Evolutionary conservation across 441 rosid species (phyloP).

Genomic region (Corymbia citriodora): DNA sequence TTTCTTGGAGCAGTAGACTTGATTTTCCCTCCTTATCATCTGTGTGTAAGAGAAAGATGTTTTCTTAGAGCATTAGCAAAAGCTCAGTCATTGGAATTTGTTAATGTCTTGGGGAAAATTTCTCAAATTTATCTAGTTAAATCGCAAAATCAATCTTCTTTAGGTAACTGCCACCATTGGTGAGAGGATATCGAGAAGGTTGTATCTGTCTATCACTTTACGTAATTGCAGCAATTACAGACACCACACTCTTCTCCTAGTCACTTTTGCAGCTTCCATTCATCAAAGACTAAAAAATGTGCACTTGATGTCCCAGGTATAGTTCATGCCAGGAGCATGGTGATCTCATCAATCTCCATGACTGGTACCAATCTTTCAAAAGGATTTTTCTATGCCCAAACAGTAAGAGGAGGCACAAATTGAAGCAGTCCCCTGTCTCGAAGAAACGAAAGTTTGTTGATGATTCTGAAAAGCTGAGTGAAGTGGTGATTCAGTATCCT

Average conservation of each 20-base stretch:
- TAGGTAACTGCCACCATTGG: neutral
- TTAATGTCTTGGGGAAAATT: neutral
- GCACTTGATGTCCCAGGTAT: constrained; percentile 43
- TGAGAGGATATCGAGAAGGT: neutral
- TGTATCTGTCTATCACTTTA: neutral
- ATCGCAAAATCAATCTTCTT: neutral
- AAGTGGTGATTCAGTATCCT: constrained; percentile 89
- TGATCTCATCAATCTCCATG: constrained; percentile 82
- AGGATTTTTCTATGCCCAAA: constrained; percentile 29
- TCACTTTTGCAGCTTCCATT: neutral
- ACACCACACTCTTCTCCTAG: neutral
- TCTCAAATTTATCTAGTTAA: neutral
- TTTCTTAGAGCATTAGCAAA: neutral
- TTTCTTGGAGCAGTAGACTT: neutral
- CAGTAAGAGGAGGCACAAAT: constrained; percentile 36
- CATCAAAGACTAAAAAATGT: neutral
- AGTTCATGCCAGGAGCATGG: constrained; percentile 81
- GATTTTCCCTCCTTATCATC: neutral
- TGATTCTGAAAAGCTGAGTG: constrained; percentile 45
- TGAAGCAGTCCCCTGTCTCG: constrained; percentile 41
- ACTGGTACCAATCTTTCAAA: constrained; percentile 93
- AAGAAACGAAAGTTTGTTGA: constrained; percentile 55
- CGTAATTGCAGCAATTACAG: neutral
- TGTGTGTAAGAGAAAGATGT: neutral
- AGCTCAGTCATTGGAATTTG: neutral